Percentiles rank a stretch among this genome's conserved stretches.
Evolutionary conservation across 805 yeast species (phyloP).

Genomic region (Sugiyamaella boreocaroliniensis): DNA sequence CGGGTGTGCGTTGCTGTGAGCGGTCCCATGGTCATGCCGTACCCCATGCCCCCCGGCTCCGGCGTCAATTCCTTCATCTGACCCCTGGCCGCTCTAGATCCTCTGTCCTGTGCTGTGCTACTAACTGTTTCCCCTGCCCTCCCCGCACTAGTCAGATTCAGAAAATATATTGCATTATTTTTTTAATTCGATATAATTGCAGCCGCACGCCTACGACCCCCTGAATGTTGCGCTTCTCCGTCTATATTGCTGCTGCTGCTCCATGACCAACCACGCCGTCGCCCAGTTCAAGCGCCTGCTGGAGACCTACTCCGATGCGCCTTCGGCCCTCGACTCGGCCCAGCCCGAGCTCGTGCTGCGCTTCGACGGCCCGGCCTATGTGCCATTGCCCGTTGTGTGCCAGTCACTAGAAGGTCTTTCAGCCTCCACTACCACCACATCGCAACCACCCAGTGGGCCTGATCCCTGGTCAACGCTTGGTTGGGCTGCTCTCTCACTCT

Average conservation of each 20-base stretch:
- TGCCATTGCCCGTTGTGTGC: slow-evolving; percentile 6
- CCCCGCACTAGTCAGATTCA: too few relatives aligned
- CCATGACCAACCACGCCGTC: neutral
- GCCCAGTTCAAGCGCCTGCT: slow-evolving; percentile 1
- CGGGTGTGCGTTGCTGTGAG: too few relatives aligned
- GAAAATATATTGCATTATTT: too few relatives aligned
- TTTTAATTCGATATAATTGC: too few relatives aligned
- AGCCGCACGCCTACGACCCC: too few relatives aligned
- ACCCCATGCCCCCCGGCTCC: too few relatives aligned
- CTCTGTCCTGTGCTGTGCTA: too few relatives aligned
- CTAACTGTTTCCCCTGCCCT: too few relatives aligned
- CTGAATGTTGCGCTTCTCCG: neutral
- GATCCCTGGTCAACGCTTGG: slow-evolving; percentile 27
- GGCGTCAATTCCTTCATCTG: too few relatives aligned
- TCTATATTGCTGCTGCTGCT: neutral
- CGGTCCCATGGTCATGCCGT: too few relatives aligned
- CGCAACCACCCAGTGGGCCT: neutral
- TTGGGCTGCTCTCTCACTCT: slow-evolving; percentile 31
- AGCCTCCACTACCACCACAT: neutral
- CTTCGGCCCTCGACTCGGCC: neutral
- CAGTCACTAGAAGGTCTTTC: slow-evolving; percentile 1
- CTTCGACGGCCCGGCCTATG: slow-evolving; percentile 2
- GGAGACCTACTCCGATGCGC: neutral
- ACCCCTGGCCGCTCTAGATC: too few relatives aligned
- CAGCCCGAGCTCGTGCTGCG: neutral